A percentile compares a stretch with the other conserved stretches of the same genome.
These are phyloP conservation scores for Adansonia rubrostipa DNA, from an alignment of 441 rosid species.

Conservation along the genomic window DNA sequence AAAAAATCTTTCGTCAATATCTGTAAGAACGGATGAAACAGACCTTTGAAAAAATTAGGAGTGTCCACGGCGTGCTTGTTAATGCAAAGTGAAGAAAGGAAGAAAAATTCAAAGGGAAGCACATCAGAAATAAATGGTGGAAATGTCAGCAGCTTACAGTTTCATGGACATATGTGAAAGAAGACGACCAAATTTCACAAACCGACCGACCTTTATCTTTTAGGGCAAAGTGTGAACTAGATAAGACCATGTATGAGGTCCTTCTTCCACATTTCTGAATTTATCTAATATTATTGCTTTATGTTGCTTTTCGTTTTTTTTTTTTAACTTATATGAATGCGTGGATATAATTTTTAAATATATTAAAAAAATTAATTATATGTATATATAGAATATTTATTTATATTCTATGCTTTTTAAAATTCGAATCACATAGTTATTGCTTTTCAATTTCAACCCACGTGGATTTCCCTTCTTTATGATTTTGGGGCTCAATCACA, in stretches of 20 bases:
- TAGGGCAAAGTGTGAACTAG: neutral
- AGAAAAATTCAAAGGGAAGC: neutral
- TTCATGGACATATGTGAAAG: constrained; percentile 2
- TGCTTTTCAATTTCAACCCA: neutral
- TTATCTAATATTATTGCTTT: neutral
- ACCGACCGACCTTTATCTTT: neutral
- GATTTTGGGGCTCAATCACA: neutral
- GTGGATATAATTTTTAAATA: too few relatives aligned
- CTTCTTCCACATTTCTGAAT: neutral
- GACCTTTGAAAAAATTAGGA: neutral
- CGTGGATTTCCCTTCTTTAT: neutral
- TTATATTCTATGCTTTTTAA: too few relatives aligned
- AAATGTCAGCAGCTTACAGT: neutral
- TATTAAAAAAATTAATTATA: too few relatives aligned
- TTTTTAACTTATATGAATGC: too few relatives aligned
- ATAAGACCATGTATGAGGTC: neutral
- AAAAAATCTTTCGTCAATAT: too few relatives aligned
- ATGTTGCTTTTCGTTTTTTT: too few relatives aligned
- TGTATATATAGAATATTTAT: too few relatives aligned
- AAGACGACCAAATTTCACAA: neutral
- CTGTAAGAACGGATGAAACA: too few relatives aligned
- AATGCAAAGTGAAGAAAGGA: neutral
- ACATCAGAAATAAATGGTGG: neutral
- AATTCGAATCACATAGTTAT: too few relatives aligned
- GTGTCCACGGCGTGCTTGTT: neutral